Conservation (phyloP, 495 filamentous ascomycete genomes). For the Penicillium goetzii region DNA sequence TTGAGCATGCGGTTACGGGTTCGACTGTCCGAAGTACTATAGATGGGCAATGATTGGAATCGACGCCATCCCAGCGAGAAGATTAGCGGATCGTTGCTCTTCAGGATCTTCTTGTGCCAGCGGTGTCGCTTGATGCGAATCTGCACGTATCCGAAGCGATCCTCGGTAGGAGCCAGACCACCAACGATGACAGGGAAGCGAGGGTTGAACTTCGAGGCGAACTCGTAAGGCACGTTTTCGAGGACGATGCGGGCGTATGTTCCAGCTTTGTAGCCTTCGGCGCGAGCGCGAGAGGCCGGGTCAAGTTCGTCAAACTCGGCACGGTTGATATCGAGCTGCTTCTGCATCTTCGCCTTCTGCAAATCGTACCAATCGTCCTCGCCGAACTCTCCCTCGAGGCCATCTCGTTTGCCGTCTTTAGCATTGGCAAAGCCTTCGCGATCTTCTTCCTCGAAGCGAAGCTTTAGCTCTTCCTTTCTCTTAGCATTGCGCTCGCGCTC, state of each 20-base stretch:
- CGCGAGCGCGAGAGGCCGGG: slow-evolving; percentile 72
- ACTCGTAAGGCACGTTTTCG: slow-evolving; percentile 87
- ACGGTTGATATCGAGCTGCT: slow-evolving; percentile 93
- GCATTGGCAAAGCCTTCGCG: slow-evolving; percentile 89
- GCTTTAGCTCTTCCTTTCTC: slow-evolving; percentile 89
- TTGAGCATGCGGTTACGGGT: slow-evolving; percentile 97
- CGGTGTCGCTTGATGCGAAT: slow-evolving; percentile 94
- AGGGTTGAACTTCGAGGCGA: slow-evolving; percentile 84
- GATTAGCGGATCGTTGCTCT: slow-evolving; percentile 95
- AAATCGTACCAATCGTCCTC: slow-evolving; percentile 99
- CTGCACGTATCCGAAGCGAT: slow-evolving; percentile 93
- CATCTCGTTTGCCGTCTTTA: slow-evolving; percentile 69
- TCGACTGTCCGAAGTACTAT: slow-evolving; percentile 90
- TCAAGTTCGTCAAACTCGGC: slow-evolving; percentile 87
- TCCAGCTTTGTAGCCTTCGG: slow-evolving; percentile 91
- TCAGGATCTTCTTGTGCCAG: slow-evolving; percentile 99
- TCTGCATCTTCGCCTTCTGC: slow-evolving; percentile 92
- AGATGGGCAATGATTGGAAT: slow-evolving; percentile 90
- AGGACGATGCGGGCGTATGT: slow-evolving; percentile 91
- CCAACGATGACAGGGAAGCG: slow-evolving; percentile 86
- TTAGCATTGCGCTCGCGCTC: slow-evolving; percentile 91
- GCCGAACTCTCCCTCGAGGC: slow-evolving; percentile 74
- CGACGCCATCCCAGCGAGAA: slow-evolving; percentile 97
- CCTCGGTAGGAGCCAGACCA: slow-evolving; percentile 87
- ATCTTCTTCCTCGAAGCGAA: slow-evolving; percentile 97